phyloP scores from a whole-genome alignment of 1,284 basidiomycete species.

The Vanrija sp. region DNA sequence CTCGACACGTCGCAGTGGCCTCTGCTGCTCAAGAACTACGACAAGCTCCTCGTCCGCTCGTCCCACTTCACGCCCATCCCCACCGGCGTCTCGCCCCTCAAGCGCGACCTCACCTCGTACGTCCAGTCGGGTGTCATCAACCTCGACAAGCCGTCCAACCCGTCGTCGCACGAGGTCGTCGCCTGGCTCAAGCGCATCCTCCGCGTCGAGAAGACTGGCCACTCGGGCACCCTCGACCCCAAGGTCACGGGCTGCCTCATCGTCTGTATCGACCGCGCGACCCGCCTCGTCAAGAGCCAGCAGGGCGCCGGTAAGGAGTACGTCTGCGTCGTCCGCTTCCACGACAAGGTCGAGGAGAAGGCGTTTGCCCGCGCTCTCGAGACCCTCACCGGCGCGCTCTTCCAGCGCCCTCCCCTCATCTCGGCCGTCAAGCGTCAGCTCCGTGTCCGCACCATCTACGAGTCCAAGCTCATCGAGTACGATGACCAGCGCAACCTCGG shows the following conservation, averaged over 20 bases:
- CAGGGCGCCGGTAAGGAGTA: constrained; percentile 84
- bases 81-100: constrained; percentile 72
- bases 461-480: constrained; percentile 93
- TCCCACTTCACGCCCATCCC: constrained; percentile 99
- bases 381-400: constrained; percentile 95
- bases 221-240: constrained; percentile 95
- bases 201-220: constrained; percentile 95
- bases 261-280: constrained; percentile 99
- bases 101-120: constrained; percentile 85
- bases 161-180: constrained; percentile 99
- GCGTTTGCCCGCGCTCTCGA: constrained; percentile 89
- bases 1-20: constrained; percentile 98
- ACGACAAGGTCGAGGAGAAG: constrained; percentile 76
- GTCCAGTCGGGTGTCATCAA: constrained; percentile 93
- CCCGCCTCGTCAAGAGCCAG: constrained; percentile 80
- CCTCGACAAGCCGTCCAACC: constrained; percentile 98
- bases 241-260: constrained; percentile 99
- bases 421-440: constrained; percentile 99
- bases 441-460: constrained; percentile 95
- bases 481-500: constrained; percentile 96
- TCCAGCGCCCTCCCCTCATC: constrained; percentile 98
- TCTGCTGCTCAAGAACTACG: constrained; percentile 96
- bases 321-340: constrained; percentile 90
- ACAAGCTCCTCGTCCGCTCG: constrained; percentile 90
- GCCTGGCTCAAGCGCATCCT: constrained; percentile 97